Percentiles rank a stretch among this genome's conserved stretches.
Conservation (phyloP, 441 rosid species). For the Erodium trifolium region DNA sequence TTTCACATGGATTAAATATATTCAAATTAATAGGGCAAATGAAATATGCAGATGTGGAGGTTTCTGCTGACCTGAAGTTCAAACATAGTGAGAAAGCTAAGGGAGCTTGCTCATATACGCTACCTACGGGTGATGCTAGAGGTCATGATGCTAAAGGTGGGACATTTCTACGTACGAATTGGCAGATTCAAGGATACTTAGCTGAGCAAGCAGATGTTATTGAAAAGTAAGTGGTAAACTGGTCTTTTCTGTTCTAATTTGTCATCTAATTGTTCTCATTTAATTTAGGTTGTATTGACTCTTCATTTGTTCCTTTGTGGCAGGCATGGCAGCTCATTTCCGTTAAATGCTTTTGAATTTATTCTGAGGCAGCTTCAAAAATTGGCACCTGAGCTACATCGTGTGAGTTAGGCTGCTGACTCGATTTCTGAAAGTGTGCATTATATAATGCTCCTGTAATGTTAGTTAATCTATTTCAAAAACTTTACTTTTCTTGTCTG, state of each 20-base stretch:
- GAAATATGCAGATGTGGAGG: constrained; percentile 50
- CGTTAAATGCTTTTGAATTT: constrained; percentile 56
- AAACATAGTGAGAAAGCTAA: constrained; percentile 32
- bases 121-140: constrained; percentile 34
- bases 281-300: constrained; percentile 4
- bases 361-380: constrained; percentile 63
- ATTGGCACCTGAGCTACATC: constrained; percentile 89
- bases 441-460: background rate
- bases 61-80: constrained; percentile 38
- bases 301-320: constrained; percentile 19
- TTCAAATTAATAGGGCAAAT: constrained; percentile 17
- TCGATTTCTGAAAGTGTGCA: constrained; percentile 4
- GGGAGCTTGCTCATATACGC: constrained; percentile 34
- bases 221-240: constrained; percentile 51
- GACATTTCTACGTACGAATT: constrained; percentile 57
- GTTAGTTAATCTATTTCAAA: background rate
- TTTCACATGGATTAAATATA: constrained; percentile 8
- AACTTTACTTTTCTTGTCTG: background rate
- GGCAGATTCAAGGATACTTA: constrained; percentile 87
- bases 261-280: constrained; percentile 9
- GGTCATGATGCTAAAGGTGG: constrained; percentile 38
- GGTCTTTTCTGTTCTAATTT: constrained; percentile 14
- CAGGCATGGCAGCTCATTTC: constrained; percentile 70
- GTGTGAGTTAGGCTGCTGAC: constrained; percentile 44
- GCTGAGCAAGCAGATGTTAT: constrained; percentile 78